Percentiles rank a stretch among this genome's conserved stretches.
Evolutionary conservation across 371 early-diverging fungal genomes (phyloP).

Genomic region (Lichtheimia ornata): DNA sequence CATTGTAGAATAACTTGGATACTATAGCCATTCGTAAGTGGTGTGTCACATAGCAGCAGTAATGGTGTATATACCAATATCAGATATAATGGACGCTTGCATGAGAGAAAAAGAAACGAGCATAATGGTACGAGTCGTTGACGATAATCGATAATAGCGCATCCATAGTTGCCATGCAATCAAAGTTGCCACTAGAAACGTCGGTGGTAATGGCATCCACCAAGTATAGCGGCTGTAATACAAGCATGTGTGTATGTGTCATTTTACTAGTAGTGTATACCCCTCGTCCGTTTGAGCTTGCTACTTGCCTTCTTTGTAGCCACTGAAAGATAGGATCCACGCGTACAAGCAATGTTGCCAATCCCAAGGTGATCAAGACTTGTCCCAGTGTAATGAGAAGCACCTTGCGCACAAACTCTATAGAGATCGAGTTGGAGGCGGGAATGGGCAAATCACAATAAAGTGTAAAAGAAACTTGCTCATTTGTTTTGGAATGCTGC

Average conservation of each 20-base stretch:
- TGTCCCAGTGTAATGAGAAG: conserved; percentile 16
- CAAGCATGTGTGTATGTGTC: no score
- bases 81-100: conserved; percentile 28
- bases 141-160: conserved; percentile 35
- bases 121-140: conserved; percentile 14
- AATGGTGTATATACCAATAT: conserved; percentile 21
- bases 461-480: conserved; percentile 20
- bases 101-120: conserved; percentile 29
- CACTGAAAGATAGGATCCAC: conserved; percentile 24
- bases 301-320: conserved; percentile 29
- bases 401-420: conserved; percentile 21
- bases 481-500: conserved; percentile 35
- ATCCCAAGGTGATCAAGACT: conserved; percentile 6
- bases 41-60: neutral
- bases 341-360: conserved; percentile 14
- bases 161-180: conserved; percentile 44
- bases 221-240: conserved; percentile 29
- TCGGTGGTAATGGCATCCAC: conserved; percentile 38
- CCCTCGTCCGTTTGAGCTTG: neutral
- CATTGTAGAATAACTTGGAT: conserved; percentile 22
- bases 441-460: no score
- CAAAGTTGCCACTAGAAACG: conserved; percentile 18
- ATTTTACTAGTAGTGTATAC: no score
- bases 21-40: conserved; percentile 12
- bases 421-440: neutral